Conservation (phyloP, 208 protist genomes). For the Wallacemonas sp. region DNA sequence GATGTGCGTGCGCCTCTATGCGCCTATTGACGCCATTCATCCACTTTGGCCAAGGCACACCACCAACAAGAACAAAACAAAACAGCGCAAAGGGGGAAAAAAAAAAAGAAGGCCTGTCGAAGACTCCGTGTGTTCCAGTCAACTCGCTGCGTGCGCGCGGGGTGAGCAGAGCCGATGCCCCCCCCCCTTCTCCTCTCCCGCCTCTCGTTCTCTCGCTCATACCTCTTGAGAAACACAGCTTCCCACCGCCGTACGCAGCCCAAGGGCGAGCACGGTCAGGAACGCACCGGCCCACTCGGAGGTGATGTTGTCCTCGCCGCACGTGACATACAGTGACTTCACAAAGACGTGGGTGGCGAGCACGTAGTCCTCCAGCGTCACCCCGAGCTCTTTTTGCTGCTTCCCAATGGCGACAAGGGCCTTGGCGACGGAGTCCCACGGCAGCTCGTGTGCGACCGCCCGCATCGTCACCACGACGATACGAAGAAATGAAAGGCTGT, state of each 20-base stretch:
- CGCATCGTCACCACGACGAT: slow-evolving; percentile 70
- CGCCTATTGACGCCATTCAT: too few species aligned
- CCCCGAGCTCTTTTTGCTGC: slow-evolving; percentile 51
- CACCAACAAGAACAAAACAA: too few species aligned
- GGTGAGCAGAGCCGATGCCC: too few species aligned
- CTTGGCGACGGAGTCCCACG: slow-evolving; percentile 54
- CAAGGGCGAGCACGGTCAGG: slow-evolving; percentile 59
- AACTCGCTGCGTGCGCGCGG: neutral
- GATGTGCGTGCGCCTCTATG: too few species aligned
- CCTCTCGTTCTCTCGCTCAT: slow-evolving; percentile 3
- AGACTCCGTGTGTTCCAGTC: too few species aligned
- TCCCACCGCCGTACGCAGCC: slow-evolving; percentile 40
- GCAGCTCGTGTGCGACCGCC: slow-evolving; percentile 23
- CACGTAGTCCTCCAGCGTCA: slow-evolving; percentile 73
- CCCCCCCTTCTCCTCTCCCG: neutral
- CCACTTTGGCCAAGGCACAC: too few species aligned
- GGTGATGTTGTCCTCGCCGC: slow-evolving; percentile 49
- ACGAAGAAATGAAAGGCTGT: slow-evolving; percentile 68
- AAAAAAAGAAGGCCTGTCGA: too few species aligned
- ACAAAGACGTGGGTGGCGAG: slow-evolving; percentile 71
- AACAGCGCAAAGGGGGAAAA: too few species aligned
- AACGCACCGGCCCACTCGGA: slow-evolving; percentile 64
- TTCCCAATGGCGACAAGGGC: slow-evolving; percentile 51
- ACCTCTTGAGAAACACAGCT: neutral
- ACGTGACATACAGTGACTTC: slow-evolving; percentile 51